phyloP scores from a whole-genome alignment of 2,329 filamentous ascomycete genomes.

The Neofusicoccum parvum region DNA sequence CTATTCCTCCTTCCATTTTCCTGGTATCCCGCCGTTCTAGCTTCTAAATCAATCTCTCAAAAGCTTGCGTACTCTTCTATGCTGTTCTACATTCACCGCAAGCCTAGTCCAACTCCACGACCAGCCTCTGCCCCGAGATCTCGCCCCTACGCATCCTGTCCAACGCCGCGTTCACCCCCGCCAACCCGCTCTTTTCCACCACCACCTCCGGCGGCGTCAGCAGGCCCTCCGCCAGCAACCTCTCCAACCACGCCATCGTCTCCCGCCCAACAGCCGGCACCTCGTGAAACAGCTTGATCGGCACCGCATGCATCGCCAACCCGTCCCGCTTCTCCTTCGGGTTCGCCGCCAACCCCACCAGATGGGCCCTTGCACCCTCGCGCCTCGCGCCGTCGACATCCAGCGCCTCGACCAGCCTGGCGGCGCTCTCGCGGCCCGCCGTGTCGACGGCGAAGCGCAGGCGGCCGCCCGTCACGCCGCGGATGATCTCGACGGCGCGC shows the following conservation, averaged over 20 bases:
- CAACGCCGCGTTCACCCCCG: conserved; percentile 66
- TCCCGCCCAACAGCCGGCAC: conserved; percentile 63
- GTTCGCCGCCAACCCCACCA: conserved; percentile 68
- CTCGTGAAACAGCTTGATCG: conserved; percentile 76
- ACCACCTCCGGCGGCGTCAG: conserved; percentile 67
- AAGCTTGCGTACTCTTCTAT: no score
- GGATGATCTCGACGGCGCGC: conserved; percentile 10
- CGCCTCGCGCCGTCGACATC: no score
- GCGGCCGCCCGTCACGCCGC: background rate
- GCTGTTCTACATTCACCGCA: no score
- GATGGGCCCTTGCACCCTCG: conserved; percentile 47
- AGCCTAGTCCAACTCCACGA: conserved; percentile 52
- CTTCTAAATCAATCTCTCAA: background rate
- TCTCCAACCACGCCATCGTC: conserved; percentile 68
- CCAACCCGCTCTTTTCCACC: conserved; percentile 64
- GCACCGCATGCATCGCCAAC: conserved; percentile 64
- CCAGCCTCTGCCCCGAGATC: conserved; percentile 68
- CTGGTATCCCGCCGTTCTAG: background rate
- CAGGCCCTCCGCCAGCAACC: conserved; percentile 56
- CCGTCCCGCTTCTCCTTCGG: conserved; percentile 58
- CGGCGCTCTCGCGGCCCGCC: conserved; percentile 4
- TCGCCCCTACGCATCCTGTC: conserved; percentile 67
- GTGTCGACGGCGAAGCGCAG: conserved; percentile 4
- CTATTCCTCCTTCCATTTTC: background rate
- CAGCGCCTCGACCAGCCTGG: background rate